These are phyloP conservation scores for Fraxinus angustifolia DNA, from an alignment of 305 asterid genomes.

Conservation along the genomic window DNA sequence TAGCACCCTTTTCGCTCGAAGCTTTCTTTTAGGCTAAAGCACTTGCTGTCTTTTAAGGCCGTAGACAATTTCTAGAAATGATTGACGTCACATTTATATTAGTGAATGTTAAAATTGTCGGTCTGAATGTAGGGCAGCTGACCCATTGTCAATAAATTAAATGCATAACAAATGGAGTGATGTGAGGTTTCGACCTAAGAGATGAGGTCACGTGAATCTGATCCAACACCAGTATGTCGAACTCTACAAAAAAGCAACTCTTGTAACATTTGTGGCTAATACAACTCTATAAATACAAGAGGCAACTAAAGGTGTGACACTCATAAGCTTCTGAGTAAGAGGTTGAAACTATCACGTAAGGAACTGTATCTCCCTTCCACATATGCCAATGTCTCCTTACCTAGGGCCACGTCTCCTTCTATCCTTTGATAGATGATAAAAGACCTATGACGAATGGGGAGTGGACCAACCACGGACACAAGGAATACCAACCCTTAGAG, in stretches of 20 bases:
- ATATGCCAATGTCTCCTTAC: background rate
- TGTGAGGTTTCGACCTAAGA: background rate
- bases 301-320: background rate
- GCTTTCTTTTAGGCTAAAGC: background rate
- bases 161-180: background rate
- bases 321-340: background rate
- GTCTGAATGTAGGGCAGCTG: background rate
- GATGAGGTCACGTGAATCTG: background rate
- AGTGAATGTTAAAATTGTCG: no score
- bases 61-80: background rate
- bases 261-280: background rate
- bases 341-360: background rate
- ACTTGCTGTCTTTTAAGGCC: background rate
- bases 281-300: background rate
- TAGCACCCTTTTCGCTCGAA: no score
- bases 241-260: background rate
- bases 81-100: background rate
- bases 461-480: background rate
- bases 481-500: background rate
- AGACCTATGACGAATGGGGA: background rate
- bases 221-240: no score
- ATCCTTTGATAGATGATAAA: background rate
- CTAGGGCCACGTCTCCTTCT: background rate
- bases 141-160: no score
- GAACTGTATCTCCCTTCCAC: background rate